These are phyloP conservation scores for Penicillium steckii DNA, from an alignment of 495 filamentous ascomycete genomes.

Conservation along the genomic window DNA sequence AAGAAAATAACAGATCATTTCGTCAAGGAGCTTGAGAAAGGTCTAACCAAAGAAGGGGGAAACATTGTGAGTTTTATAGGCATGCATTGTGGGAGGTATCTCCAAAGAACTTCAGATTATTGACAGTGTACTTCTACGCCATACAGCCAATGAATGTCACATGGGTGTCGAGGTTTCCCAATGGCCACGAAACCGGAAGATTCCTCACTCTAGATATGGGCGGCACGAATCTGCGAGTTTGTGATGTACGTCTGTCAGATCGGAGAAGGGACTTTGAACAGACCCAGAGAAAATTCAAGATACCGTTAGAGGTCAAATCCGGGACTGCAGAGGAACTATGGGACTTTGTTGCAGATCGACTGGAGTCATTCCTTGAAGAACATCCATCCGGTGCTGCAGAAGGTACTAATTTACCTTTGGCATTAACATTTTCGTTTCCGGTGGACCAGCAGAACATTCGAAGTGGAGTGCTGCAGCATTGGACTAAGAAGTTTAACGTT, in stretches of 20 bases:
- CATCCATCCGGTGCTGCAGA: constrained; percentile 60
- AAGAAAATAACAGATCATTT: constrained; percentile 87
- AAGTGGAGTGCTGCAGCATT: constrained; percentile 84
- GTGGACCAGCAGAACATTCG: constrained; percentile 86
- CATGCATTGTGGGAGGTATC: no score
- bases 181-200: constrained; percentile 80
- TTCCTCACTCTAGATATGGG: constrained; percentile 92
- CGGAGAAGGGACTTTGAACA: constrained; percentile 88
- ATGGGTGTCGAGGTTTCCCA: constrained; percentile 87
- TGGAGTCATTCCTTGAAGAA: constrained; percentile 80
- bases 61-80: constrained; percentile 76
- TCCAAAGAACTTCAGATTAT: no score
- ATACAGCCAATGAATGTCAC: constrained; percentile 91
- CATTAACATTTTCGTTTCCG: constrained; percentile 95
- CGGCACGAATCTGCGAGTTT: constrained; percentile 91
- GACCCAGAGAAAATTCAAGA: constrained; percentile 85
- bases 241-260: constrained; percentile 78
- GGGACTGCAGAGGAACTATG: constrained; percentile 80
- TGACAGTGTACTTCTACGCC: neutral
- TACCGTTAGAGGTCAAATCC: constrained; percentile 85
- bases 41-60: constrained; percentile 77
- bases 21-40: constrained; percentile 74
- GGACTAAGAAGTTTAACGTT: constrained; percentile 97
- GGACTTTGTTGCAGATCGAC: constrained; percentile 88
- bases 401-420: constrained; percentile 62